Evolutionary conservation across 2,329 filamentous ascomycete species (phyloP).

Genomic region (Aspergillus brunneoviolaceus): DNA sequence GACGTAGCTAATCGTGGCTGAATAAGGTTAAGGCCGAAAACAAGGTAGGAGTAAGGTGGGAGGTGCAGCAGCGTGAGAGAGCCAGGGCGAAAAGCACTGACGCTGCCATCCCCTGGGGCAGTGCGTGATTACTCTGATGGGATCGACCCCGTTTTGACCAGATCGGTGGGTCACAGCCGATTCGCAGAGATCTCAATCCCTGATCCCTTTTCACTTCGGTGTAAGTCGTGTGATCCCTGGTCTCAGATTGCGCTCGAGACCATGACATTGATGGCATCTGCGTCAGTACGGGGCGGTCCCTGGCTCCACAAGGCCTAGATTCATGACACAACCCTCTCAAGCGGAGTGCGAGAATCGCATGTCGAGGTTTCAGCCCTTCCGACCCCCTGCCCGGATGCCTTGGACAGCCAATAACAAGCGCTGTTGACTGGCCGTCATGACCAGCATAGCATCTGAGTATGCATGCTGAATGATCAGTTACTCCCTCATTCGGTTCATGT

Average conservation of each 20-base stretch:
- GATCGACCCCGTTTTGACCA: constrained; percentile 24
- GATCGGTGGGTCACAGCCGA: constrained; percentile 16
- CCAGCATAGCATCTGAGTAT: constrained; percentile 2
- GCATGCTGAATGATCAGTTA: constrained; percentile 16
- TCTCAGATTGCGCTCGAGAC: constrained; percentile 1
- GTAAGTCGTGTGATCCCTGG: not conserved
- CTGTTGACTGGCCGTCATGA: constrained; percentile 4
- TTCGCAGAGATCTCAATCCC: constrained; percentile 15
- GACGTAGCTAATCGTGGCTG: constrained; percentile 2
- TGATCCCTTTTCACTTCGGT: constrained; percentile 8
- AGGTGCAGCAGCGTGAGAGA: not conserved
- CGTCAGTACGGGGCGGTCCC: constrained; percentile 3
- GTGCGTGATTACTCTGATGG: constrained; percentile 15
- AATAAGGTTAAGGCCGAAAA: constrained; percentile 1
- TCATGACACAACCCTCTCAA: constrained; percentile 16
- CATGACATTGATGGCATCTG: constrained; percentile 11
- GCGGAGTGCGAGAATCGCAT: constrained; percentile 12
- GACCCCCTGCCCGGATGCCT: constrained; percentile 11
- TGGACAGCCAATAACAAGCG: constrained; percentile 12
- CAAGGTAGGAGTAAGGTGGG: not conserved
- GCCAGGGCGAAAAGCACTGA: constrained; percentile 1
- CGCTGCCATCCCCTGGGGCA: constrained; percentile 11
- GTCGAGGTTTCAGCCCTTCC: constrained; percentile 19
- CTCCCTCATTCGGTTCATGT: constrained; percentile 17
- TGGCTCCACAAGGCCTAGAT: constrained; percentile 14